phyloP scores from a whole-genome alignment of 495 filamentous ascomycete species.

The Podospora bellae-mahoneyi region DNA sequence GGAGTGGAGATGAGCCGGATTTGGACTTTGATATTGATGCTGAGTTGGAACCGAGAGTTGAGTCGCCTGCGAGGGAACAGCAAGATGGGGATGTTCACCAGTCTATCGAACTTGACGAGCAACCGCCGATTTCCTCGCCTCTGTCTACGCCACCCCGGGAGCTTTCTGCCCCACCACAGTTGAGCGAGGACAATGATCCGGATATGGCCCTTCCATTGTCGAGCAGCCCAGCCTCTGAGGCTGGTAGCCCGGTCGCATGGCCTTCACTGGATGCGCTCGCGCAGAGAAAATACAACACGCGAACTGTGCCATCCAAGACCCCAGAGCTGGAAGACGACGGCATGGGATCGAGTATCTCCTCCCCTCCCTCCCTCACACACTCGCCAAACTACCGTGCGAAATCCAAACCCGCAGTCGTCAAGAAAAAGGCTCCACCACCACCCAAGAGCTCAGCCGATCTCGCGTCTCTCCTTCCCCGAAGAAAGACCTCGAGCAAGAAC shows the following conservation, averaged over 20 bases:
- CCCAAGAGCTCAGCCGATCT: slow-evolving; percentile 43
- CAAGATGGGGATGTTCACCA: slow-evolving; percentile 21
- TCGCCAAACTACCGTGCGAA: slow-evolving; percentile 43
- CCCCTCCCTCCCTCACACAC: slow-evolving; percentile 50
- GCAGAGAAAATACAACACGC: slow-evolving; percentile 31
- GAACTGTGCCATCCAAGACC: slow-evolving; percentile 26
- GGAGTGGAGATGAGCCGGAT: neutral
- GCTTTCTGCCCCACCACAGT: slow-evolving; percentile 19
- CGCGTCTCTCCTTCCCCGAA: slow-evolving; percentile 40
- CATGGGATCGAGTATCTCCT: slow-evolving; percentile 42
- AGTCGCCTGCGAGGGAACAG: slow-evolving; percentile 9
- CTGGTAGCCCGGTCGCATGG: slow-evolving; percentile 34
- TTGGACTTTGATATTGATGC: neutral
- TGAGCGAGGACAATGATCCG: slow-evolving; percentile 33
- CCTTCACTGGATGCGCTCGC: slow-evolving; percentile 42
- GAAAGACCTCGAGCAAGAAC: slow-evolving; percentile 19
- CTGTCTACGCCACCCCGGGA: slow-evolving; percentile 28
- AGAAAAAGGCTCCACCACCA: slow-evolving; percentile 24
- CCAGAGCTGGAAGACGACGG: slow-evolving; percentile 30
- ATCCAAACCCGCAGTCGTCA: slow-evolving; percentile 17
- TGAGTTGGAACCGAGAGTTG: slow-evolving; percentile 8
- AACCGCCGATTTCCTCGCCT: slow-evolving; percentile 16
- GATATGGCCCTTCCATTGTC: slow-evolving; percentile 46
- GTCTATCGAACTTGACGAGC: slow-evolving; percentile 33
- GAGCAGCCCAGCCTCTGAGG: slow-evolving; percentile 38